Evolutionary conservation across 345 rosid species (phyloP).

Genomic region (Carallia pectinifolia): DNA sequence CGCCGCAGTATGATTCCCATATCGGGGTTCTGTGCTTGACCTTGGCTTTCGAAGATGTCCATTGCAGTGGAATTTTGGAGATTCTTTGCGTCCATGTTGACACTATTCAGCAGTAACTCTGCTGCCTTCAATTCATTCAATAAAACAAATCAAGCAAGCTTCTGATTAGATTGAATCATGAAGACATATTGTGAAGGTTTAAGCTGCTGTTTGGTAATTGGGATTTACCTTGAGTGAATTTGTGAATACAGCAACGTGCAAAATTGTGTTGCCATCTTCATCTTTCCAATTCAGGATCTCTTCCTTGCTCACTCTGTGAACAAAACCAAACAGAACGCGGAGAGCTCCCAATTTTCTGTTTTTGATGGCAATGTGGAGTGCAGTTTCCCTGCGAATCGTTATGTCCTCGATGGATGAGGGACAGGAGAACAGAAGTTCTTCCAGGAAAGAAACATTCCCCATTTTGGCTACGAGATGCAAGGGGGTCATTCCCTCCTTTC

Average conservation of each 20-base stretch:
- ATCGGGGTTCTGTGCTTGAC: neutral
- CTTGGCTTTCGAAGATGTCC: neutral
- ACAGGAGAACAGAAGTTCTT: neutral
- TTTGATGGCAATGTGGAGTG: slow-evolving; percentile 17
- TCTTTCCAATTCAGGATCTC: slow-evolving; percentile 12
- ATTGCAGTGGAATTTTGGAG: neutral
- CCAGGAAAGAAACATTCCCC: slow-evolving; percentile 7
- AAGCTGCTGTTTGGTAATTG: neutral
- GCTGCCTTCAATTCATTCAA: neutral
- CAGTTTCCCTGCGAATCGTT: slow-evolving; percentile 23
- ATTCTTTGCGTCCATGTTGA: neutral
- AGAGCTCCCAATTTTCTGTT: neutral
- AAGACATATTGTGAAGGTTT: too few species aligned
- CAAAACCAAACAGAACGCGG: slow-evolving; percentile 3
- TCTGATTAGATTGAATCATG: too few species aligned
- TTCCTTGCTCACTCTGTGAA: neutral
- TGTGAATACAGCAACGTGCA: slow-evolving; percentile 1
- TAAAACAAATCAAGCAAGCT: too few species aligned
- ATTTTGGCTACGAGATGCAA: slow-evolving; percentile 16
- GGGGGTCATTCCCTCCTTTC: slow-evolving; percentile 21
- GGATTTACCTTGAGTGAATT: neutral
- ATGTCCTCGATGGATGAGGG: slow-evolving; percentile 24
- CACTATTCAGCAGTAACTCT: slow-evolving; percentile 8
- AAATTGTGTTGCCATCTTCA: slow-evolving; percentile 8
- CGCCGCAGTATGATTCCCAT: neutral